Evolutionary conservation across 2,329 filamentous ascomycete species (phyloP).

Genomic region (Huntiella bhutanensis): DNA sequence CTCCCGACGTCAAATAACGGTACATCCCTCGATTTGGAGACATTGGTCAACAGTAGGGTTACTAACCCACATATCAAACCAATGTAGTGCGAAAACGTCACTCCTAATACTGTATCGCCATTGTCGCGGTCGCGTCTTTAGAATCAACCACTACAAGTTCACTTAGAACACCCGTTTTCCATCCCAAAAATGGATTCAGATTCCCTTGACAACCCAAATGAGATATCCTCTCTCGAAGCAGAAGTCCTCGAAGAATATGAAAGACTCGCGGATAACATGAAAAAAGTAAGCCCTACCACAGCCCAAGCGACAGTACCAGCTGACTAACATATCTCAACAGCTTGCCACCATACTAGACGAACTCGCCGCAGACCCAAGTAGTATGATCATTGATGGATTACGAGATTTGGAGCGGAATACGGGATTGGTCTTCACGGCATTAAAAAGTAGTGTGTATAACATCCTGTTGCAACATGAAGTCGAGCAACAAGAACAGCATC

Average conservation of each 20-base stretch:
- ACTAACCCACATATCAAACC: not conserved
- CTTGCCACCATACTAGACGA: constrained; percentile 40
- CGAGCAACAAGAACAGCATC: constrained; percentile 11
- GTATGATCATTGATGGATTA: constrained; percentile 70
- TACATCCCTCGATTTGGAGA: too few species aligned
- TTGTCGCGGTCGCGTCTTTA: not conserved
- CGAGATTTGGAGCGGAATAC: constrained; percentile 85
- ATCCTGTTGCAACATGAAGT: constrained; percentile 98
- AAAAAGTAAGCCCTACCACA: constrained; percentile 40
- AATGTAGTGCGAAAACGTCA: not conserved
- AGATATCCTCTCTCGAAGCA: constrained; percentile 68
- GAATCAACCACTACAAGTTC: not conserved
- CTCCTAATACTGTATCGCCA: too few species aligned
- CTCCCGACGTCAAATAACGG: too few species aligned
- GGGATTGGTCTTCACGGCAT: constrained; percentile 77
- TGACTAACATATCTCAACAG: constrained; percentile 19
- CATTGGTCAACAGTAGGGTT: not conserved
- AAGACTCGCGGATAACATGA: constrained; percentile 72
- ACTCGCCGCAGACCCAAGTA: constrained; percentile 52
- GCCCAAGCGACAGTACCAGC: not conserved
- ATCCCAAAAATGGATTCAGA: not conserved
- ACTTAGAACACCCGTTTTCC: not conserved
- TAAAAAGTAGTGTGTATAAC: constrained; percentile 96
- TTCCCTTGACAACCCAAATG: constrained; percentile 22
- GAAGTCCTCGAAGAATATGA: constrained; percentile 92